Base-by-base conservation (phyloP, 768 basidiomycete species). In the Gymnopilus dilepis region DNA sequence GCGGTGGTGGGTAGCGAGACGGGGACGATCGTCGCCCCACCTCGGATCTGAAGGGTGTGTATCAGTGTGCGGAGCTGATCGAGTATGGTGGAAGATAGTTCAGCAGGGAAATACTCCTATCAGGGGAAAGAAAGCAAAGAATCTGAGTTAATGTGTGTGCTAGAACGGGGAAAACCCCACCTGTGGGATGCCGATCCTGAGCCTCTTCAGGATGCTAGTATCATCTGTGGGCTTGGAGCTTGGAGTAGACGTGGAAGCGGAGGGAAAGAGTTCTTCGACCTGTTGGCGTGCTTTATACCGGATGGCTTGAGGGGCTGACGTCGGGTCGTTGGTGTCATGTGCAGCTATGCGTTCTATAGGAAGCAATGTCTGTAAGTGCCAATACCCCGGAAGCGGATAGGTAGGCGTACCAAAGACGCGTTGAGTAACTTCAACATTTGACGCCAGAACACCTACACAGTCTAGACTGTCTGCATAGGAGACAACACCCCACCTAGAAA, bases 381-480 rank as follows among this genome's bases (percentile, higher is more conserved):
- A n/a, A 54, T 9, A 28, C 26, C 28, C 58, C 28, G 42, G 13
- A 38, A 50, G 21, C n/a, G 7, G 60, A 48, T 8, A 51, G 31
- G 19, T 1, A 47, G 11, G 73, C 87, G 59, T 63, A 95, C 94
- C 79, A 62, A 93, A 95, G 2, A 92, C 82, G 2, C 74, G 68
- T 34, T 80, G 66, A 1, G 87, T 81, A 0, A 75, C 76, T 13
- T 74, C 68, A 0, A 91, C 82, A 17, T 82, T 78, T 42, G 73
- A 77, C 0, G 86, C 88, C 48, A 99, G 73, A 4, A 99, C 77
- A 0, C 97, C 97, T 0, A 99, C 95, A 65, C 94, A 96, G 68
- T 99, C 97, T 12, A 99, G 77, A 63, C 94, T 96, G 69, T 97
- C 95, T 0, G 97, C 97, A 66, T 93, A 99, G 0, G 95, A 89